Evolutionary conservation across 192 early-diverging fungal species (phyloP).

Genomic region (Backusella parvicylindrica): DNA sequence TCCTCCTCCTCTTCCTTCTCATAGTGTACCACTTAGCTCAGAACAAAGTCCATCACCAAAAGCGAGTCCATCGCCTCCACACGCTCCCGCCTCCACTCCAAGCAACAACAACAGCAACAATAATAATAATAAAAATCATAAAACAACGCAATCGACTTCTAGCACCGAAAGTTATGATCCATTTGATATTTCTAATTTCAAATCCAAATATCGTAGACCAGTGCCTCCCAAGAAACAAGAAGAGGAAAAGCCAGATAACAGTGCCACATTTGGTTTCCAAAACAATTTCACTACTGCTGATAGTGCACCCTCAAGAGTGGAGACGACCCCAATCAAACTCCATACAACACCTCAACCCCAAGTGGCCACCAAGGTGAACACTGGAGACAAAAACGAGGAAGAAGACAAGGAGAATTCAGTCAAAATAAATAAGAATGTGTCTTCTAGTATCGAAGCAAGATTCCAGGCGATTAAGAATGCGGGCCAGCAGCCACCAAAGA

Average conservation of each 20-base stretch:
- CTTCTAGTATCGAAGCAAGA: constrained; percentile 15
- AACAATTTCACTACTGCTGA: not conserved
- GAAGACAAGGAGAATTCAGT: not conserved
- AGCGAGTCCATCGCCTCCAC: not conserved
- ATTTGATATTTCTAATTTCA: constrained; percentile 11
- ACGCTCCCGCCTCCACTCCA: not conserved
- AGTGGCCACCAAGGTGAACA: not conserved
- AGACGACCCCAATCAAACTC: not conserved
- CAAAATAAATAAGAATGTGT: not conserved
- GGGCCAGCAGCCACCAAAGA: not conserved
- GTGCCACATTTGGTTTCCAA: not conserved
- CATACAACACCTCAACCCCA: not conserved
- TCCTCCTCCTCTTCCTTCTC: not conserved
- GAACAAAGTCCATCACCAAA: not conserved
- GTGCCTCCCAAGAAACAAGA: not conserved
- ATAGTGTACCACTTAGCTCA: not conserved
- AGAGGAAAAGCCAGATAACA: not conserved
- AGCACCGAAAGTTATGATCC: constrained; percentile 15
- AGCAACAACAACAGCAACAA: too few species aligned
- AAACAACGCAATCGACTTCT: not conserved
- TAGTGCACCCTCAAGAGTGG: not conserved
- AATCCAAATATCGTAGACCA: not conserved
- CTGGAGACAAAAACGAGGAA: not conserved
- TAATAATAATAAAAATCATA: constrained; percentile 5
- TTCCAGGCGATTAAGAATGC: constrained; percentile 15